These are phyloP conservation scores for Sordaria brevicollis DNA, from an alignment of 495 filamentous ascomycete genomes.

Conservation along the genomic window DNA sequence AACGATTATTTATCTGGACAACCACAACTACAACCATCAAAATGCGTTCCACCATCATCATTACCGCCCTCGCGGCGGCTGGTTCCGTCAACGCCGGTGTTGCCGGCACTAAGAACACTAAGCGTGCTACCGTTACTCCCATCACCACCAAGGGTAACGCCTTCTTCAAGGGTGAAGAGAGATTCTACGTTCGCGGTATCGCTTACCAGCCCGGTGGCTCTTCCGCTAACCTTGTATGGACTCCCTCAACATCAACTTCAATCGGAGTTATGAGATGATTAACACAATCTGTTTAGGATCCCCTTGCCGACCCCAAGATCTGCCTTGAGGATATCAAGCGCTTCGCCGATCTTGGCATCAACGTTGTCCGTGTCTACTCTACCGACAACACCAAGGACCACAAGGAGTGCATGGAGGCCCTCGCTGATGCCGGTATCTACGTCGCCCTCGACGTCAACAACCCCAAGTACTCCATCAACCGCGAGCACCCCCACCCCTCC, in stretches of 20 bases:
- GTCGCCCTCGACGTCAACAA: conserved; percentile 68
- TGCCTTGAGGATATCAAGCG: conserved; percentile 80
- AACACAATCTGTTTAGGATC: conserved; percentile 45
- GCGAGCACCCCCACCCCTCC: conserved; percentile 50
- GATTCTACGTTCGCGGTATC: conserved; percentile 93
- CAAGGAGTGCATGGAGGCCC: conserved; percentile 71
- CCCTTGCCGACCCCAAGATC: conserved; percentile 58
- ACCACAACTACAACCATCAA: conserved; percentile 9
- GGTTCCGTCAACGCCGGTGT: conserved; percentile 44
- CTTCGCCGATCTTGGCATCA: conserved; percentile 80
- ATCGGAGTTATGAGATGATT: conserved; percentile 10
- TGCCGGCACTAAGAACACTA: conserved; percentile 42
- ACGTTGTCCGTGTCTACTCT: conserved; percentile 89
- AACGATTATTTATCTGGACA: not conserved
- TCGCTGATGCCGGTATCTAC: conserved; percentile 85
- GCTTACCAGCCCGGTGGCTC: conserved; percentile 95
- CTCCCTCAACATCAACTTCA: not conserved
- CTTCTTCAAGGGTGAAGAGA: conserved; percentile 72
- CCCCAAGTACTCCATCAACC: conserved; percentile 25
- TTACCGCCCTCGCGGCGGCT: conserved; percentile 44
- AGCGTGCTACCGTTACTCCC: conserved; percentile 32
- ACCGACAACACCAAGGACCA: conserved; percentile 84
- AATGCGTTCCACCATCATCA: conserved; percentile 45
- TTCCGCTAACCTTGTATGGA: conserved; percentile 29
- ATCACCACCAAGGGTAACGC: conserved; percentile 44